A percentile compares a stretch with the other conserved stretches of the same genome.
Evolutionary conservation across 2,329 filamentous ascomycete species (phyloP).

Genomic region (Zasmidium angulare): DNA sequence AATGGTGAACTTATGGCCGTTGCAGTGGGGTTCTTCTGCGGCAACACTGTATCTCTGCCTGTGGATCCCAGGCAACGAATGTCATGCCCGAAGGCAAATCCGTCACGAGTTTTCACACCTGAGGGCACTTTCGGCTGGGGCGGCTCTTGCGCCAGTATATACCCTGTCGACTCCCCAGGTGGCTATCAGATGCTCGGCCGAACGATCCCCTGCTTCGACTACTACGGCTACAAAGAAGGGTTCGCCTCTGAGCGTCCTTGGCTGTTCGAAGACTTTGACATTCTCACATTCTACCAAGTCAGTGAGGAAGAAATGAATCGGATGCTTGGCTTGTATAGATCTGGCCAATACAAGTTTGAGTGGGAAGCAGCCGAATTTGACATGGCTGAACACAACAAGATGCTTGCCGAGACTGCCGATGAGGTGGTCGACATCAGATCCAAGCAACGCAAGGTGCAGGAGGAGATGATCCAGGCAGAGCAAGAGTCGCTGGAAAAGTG

Average conservation of each 20-base stretch:
- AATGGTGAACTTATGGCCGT: conserved; percentile 54
- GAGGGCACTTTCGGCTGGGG: conserved; percentile 58
- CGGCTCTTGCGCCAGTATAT: conserved; percentile 55
- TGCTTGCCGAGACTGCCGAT: conserved; percentile 47
- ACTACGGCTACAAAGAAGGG: conserved; percentile 52
- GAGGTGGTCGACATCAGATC: conserved; percentile 50
- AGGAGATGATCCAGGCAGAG: conserved; percentile 49
- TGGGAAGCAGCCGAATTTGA: conserved; percentile 54
- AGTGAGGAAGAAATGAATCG: conserved; percentile 52
- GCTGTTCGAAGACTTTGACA: conserved; percentile 59
- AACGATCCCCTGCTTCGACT: conserved; percentile 56
- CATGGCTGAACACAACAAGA: conserved; percentile 55
- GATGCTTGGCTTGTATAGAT: conserved; percentile 49
- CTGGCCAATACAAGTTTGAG: conserved; percentile 54
- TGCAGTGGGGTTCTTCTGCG: conserved; percentile 57
- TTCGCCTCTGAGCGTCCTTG: conserved; percentile 51
- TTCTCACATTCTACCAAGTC: conserved; percentile 57
- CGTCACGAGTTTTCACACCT: conserved; percentile 57
- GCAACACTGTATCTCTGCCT: conserved; percentile 53
- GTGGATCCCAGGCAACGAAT: conserved; percentile 56
- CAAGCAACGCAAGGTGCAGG: conserved; percentile 50
- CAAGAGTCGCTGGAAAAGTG: conserved; percentile 45
- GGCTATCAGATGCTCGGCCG: conserved; percentile 53
- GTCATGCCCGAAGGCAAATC: conserved; percentile 58
- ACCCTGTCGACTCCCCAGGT: conserved; percentile 58